These are phyloP conservation scores for Prunus fruticosa DNA, from an alignment of 306 rosid genomes.

Conservation along the genomic window DNA sequence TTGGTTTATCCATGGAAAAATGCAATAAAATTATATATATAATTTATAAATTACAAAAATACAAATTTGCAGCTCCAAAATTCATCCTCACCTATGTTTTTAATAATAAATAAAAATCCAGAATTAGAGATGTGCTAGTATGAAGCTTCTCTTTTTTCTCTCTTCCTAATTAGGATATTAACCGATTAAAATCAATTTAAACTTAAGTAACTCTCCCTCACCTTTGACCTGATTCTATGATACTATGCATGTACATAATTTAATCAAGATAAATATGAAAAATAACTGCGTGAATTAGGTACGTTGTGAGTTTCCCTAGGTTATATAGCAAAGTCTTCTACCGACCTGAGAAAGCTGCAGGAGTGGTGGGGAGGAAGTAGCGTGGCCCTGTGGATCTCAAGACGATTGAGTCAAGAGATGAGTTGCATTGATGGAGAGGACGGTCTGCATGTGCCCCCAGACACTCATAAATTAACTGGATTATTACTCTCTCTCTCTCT, in stretches of 20 bases:
- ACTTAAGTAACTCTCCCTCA: background rate
- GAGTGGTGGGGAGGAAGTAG: background rate
- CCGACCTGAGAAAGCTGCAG: background rate
- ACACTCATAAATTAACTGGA: no score
- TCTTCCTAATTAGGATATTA: no score
- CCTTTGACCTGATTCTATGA: background rate
- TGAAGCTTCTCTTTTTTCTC: no score
- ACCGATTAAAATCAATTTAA: no score
- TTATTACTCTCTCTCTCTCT: no score
- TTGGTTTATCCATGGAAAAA: no score
- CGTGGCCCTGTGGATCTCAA: constrained; percentile 6
- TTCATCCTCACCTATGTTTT: background rate
- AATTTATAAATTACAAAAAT: background rate
- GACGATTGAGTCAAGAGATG: background rate
- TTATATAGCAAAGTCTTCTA: background rate
- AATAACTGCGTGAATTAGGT: no score
- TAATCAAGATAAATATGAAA: no score
- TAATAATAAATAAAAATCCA: background rate
- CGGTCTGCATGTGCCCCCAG: background rate
- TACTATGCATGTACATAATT: no score
- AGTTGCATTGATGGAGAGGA: background rate
- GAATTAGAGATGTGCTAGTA: background rate
- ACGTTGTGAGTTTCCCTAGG: constrained; percentile 7
- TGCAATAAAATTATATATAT: no score
- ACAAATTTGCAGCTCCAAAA: no score